These are phyloP conservation scores for Hypoxylon fragiforme DNA, from an alignment of 495 filamentous ascomycete species.

Conservation along the genomic window DNA sequence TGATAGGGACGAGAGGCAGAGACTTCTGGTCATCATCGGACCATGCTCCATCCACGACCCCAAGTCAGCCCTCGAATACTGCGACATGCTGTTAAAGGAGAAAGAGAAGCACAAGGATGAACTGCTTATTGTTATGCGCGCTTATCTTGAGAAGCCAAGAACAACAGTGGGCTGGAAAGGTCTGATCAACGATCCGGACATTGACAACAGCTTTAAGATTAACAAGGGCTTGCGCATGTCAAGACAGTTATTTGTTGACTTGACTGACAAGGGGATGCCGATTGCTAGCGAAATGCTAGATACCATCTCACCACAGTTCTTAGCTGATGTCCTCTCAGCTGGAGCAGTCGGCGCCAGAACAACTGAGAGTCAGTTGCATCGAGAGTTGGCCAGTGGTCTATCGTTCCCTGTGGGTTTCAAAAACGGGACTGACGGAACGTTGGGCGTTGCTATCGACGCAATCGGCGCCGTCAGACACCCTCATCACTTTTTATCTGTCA, in stretches of 20 bases:
- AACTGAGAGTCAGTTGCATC: conserved; percentile 92
- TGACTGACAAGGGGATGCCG: conserved; percentile 96
- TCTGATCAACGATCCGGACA: conserved; percentile 97
- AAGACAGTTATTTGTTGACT: conserved; percentile 90
- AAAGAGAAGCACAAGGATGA: conserved; percentile 90
- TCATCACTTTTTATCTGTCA: conserved; percentile 98
- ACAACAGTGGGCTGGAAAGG: conserved; percentile 99
- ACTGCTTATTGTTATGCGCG: conserved; percentile 93
- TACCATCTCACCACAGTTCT: conserved; percentile 96
- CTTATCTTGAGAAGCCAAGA: conserved; percentile 97
- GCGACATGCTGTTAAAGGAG: conserved; percentile 74
- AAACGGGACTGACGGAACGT: conserved; percentile 94
- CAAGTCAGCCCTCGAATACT: conserved; percentile 88
- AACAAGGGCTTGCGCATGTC: conserved; percentile 92
- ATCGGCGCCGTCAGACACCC: conserved; percentile 91
- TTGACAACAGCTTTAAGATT: conserved; percentile 98
- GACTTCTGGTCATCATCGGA: conserved; percentile 89
- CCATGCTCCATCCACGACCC: conserved; percentile 99
- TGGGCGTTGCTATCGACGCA: conserved; percentile 92
- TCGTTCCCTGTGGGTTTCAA: conserved; percentile 99
- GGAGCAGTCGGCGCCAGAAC: conserved; percentile 95
- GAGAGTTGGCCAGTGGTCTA: conserved; percentile 90
- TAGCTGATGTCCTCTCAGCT: conserved; percentile 89
- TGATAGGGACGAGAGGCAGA: conserved; percentile 70
- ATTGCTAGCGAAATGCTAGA: conserved; percentile 98